phyloP scores from a whole-genome alignment of 441 rosid genomes.

The Biscutella laevigata region DNA sequence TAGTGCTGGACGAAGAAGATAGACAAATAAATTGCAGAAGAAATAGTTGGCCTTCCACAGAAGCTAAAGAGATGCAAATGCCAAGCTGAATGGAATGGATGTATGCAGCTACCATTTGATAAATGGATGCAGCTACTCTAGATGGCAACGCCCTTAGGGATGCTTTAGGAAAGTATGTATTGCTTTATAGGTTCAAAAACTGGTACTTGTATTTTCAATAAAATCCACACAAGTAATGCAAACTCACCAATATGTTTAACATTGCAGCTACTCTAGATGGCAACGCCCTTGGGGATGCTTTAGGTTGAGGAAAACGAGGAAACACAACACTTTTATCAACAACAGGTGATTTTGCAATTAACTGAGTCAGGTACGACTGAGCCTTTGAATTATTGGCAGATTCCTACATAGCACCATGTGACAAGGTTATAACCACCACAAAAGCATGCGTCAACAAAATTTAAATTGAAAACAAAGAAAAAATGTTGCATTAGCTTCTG shows the following conservation, averaged over 20 bases:
- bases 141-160: constrained; percentile 60
- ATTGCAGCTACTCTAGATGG: constrained; percentile 85
- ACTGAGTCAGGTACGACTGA: constrained; percentile 57
- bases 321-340: constrained; percentile 33
- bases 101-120: neutral
- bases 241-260: constrained; percentile 77
- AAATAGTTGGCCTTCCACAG: neutral
- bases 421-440: constrained; percentile 18
- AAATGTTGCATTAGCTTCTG: constrained; percentile 1
- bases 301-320: constrained; percentile 72
- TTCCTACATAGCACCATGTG: constrained; percentile 39
- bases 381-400: constrained; percentile 46
- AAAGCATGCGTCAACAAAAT: constrained; percentile 5
- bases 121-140: constrained; percentile 85
- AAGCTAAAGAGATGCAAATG: constrained; percentile 6
- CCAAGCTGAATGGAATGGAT: neutral
- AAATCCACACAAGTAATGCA: constrained; percentile 8
- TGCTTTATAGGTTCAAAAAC: neutral
- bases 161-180: constrained; percentile 18
- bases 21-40: constrained; percentile 5
- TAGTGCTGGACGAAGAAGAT: neutral
- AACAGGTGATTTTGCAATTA: constrained; percentile 54
- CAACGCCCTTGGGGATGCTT: constrained; percentile 50
- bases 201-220: neutral
- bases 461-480: neutral